phyloP scores from a whole-genome alignment of 1,139 yeast genomes.

The Yamadazyma conglobata region DNA sequence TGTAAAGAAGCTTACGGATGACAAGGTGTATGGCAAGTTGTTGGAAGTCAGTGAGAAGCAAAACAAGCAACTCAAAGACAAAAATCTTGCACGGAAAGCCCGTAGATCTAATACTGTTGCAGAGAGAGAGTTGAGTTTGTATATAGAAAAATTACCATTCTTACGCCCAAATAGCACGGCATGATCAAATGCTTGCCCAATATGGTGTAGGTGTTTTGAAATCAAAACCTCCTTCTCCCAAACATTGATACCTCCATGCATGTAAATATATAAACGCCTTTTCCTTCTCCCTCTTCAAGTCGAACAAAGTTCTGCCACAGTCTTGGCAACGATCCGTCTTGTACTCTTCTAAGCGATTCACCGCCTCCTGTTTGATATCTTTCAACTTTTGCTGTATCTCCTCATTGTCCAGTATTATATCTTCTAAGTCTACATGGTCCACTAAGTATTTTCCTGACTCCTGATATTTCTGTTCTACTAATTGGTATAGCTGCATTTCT shows the following conservation, averaged over 20 bases:
- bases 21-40: slow-evolving; percentile 14
- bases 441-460: too few species aligned
- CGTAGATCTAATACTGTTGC: slow-evolving; percentile 51
- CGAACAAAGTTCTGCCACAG: slow-evolving; percentile 41
- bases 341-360: slow-evolving; percentile 17
- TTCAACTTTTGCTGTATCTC: slow-evolving; percentile 8
- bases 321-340: slow-evolving; percentile 30
- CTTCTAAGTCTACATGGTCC: slow-evolving; percentile 2
- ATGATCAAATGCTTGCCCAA: slow-evolving; percentile 29
- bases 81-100: not conserved
- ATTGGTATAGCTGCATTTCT: slow-evolving; percentile 27
- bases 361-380: slow-evolving; percentile 9
- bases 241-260: slow-evolving; percentile 45
- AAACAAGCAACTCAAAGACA: slow-evolving; percentile 5
- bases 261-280: slow-evolving; percentile 53
- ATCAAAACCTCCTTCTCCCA: slow-evolving; percentile 11
- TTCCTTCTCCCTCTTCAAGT: slow-evolving; percentile 33
- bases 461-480: slow-evolving; percentile 19
- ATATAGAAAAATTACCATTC: slow-evolving; percentile 24
- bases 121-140: slow-evolving; percentile 60
- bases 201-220: slow-evolving; percentile 36
- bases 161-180: slow-evolving; percentile 3
- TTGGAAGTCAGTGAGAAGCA: slow-evolving; percentile 7
- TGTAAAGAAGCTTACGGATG: slow-evolving; percentile 23
- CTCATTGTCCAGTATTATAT: slow-evolving; percentile 6